These are phyloP conservation scores for Triadica sebifera DNA, from an alignment of 345 rosid genomes.

Conservation along the genomic window DNA sequence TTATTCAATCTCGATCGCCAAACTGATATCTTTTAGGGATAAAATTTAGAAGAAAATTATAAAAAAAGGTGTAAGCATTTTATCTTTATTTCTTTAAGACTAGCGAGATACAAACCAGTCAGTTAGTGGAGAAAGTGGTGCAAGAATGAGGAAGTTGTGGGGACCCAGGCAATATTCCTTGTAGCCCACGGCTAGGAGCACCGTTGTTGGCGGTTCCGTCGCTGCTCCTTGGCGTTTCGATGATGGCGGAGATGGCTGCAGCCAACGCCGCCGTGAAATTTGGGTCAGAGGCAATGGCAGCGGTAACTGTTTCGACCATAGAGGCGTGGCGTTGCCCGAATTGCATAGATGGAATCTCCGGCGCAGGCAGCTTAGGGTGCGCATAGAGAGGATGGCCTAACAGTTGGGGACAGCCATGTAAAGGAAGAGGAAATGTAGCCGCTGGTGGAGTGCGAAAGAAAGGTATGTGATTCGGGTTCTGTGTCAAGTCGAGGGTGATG, in stretches of 20 bases:
- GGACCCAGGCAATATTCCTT: constrained; percentile 45
- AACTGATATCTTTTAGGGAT: neutral
- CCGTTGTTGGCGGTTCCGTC: constrained; percentile 20
- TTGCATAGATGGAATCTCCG: constrained; percentile 24
- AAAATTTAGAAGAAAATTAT: neutral
- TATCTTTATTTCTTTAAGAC: neutral
- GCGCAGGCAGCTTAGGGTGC: constrained; percentile 29
- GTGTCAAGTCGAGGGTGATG: constrained; percentile 84
- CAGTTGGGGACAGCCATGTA: constrained; percentile 40
- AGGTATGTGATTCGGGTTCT: constrained; percentile 42
- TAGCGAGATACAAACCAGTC: neutral
- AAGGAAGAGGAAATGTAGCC: constrained; percentile 41
- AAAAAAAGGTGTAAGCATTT: neutral
- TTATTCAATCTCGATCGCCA: neutral
- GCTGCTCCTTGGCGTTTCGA: constrained; percentile 29
- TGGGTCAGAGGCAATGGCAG: constrained; percentile 80
- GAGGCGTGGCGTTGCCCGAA: constrained; percentile 48
- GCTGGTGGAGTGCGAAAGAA: constrained; percentile 32
- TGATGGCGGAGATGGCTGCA: constrained; percentile 66
- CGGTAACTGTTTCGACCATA: constrained; percentile 62
- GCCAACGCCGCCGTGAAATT: constrained; percentile 78
- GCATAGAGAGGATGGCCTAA: constrained; percentile 36
- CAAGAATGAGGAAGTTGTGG: constrained; percentile 89
- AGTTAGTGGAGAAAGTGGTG: constrained; percentile 83
- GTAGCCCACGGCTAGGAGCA: constrained; percentile 23